phyloP scores from a whole-genome alignment of 768 basidiomycete genomes.

The Pholiota conissans region DNA sequence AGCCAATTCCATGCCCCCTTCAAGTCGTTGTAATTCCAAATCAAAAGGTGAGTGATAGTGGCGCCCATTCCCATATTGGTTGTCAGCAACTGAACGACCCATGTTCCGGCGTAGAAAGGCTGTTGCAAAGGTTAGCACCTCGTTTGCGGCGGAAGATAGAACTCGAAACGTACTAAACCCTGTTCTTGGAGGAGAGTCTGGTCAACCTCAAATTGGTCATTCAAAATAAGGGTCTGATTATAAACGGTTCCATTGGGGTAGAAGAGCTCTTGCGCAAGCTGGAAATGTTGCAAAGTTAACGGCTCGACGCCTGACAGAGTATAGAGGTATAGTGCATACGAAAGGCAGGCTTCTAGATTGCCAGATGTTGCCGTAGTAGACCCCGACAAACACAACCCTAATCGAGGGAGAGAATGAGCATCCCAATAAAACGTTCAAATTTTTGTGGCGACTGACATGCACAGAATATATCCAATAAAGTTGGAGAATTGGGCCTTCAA shows the following conservation, averaged over 20 bases:
- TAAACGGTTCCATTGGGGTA: slow-evolving; percentile 47
- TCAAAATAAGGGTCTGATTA: slow-evolving; percentile 46
- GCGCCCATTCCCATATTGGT: slow-evolving; percentile 50
- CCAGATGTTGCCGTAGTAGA: slow-evolving; percentile 59
- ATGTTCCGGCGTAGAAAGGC: slow-evolving; percentile 49
- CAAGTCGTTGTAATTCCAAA: slow-evolving; percentile 46
- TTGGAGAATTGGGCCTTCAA: slow-evolving; percentile 48
- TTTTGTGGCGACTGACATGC: slow-evolving; percentile 35
- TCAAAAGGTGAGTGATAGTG: slow-evolving; percentile 45
- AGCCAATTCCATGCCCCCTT: slow-evolving; percentile 46
- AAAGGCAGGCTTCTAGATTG: slow-evolving; percentile 36
- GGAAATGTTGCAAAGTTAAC: slow-evolving; percentile 21
- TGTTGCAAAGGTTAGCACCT: slow-evolving; percentile 5
- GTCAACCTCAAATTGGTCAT: slow-evolving; percentile 44
- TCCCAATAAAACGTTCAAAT: not conserved
- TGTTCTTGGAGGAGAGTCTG: slow-evolving; percentile 37
- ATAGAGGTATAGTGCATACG: slow-evolving; percentile 14
- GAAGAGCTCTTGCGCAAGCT: slow-evolving; percentile 55
- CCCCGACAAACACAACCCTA: slow-evolving; percentile 44
- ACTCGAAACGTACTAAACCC: slow-evolving; percentile 31
- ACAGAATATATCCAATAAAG: slow-evolving; percentile 48
- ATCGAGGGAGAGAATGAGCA: not conserved
- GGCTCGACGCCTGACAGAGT: not conserved
- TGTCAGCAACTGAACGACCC: slow-evolving; percentile 43
- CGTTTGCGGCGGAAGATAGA: not conserved